Base-by-base conservation (phyloP, 2,329 filamentous ascomycete genomes). In the Fusarium paranaense region DNA sequence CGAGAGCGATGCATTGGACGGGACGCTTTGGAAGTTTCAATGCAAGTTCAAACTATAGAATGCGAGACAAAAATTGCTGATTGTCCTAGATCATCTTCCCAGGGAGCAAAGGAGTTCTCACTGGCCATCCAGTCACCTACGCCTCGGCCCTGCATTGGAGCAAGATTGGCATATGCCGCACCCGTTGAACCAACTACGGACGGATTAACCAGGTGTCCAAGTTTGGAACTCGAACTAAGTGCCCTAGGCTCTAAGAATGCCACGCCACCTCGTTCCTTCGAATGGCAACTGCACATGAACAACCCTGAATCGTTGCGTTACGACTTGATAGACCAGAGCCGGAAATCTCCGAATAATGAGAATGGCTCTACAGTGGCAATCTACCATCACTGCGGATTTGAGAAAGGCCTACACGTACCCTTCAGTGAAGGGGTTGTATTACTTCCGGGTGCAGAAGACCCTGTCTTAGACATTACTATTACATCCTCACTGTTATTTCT, bases 331-430 rank as follows among this genome's bases (percentile, higher is more conserved):
- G 47, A 66, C 13, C 6, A 11, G 1, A 13, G 35, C 1, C 20
- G 10, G 2, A 56, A 22, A 2, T 18, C 3, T 1, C 5, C 1
- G 2, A 10, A 7, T 1, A 18, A n/a, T 1, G 35, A 30, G 8
- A 6, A 2, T 0, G n/a, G 33, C 2, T 16, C 57, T 10, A 33
- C 50, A 11, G 2, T 38, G 20, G 70, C 70, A 16, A 37, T 73
- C 0, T 72, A 73, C 2, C 60, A 72, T 1, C 70, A 70, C 1
- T 42, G 42, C 0, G 70, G 70, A 4, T 72, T 70, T 5, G 70
- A 72, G 7, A 61, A 27, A 3, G 60, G 60, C 14, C 8, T 72
- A 0, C 60, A 62, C 7, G 2, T 11, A 3, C 18, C 42, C 2
- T 62, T 62, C 1, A 70, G 33, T 2, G 50, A 66, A 8, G 70